These are phyloP conservation scores for Candida gorgasii DNA, from an alignment of 805 yeast species.

Conservation along the genomic window DNA sequence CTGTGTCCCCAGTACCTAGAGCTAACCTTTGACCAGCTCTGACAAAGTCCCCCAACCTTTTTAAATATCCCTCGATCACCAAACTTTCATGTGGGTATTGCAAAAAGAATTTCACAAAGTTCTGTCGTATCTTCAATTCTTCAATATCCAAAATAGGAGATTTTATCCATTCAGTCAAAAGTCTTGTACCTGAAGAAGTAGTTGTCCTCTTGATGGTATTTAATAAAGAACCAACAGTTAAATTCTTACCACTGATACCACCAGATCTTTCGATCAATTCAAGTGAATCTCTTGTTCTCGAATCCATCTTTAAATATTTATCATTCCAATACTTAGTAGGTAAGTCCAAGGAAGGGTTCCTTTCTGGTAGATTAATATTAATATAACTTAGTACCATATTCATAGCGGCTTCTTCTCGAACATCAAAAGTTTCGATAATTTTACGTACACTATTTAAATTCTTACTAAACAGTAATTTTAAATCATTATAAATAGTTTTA, in stretches of 20 bases:
- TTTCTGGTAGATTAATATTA: constrained; percentile 69
- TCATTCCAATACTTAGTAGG: constrained; percentile 61
- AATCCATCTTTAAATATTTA: constrained; percentile 72
- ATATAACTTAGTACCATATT: constrained; percentile 64
- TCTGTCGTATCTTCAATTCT: constrained; percentile 55
- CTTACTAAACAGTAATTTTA: constrained; percentile 31
- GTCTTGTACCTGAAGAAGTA: constrained; percentile 78
- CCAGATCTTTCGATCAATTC: constrained; percentile 62
- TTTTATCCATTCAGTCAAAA: constrained; percentile 78
- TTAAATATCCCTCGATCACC: constrained; percentile 32
- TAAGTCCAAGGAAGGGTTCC: constrained; percentile 58
- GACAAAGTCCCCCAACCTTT: constrained; percentile 55
- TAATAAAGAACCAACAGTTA: constrained; percentile 67
- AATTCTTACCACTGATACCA: constrained; percentile 40
- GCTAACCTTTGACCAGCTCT: constrained; percentile 57
- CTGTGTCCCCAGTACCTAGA: constrained; percentile 35
- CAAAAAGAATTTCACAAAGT: constrained; percentile 32
- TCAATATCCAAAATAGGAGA: constrained; percentile 67
- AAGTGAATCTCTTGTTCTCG: constrained; percentile 73
- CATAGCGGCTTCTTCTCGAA: constrained; percentile 61
- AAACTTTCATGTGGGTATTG: constrained; percentile 9
- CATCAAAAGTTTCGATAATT: constrained; percentile 28
- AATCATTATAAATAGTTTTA: constrained; percentile 30
- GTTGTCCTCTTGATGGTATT: constrained; percentile 71
- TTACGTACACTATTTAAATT: constrained; percentile 39